Percentiles rank a stretch among this genome's conserved stretches.
Evolutionary conservation across 2,329 filamentous ascomycete genomes (phyloP).

Genomic region (Aspergillus felis): DNA sequence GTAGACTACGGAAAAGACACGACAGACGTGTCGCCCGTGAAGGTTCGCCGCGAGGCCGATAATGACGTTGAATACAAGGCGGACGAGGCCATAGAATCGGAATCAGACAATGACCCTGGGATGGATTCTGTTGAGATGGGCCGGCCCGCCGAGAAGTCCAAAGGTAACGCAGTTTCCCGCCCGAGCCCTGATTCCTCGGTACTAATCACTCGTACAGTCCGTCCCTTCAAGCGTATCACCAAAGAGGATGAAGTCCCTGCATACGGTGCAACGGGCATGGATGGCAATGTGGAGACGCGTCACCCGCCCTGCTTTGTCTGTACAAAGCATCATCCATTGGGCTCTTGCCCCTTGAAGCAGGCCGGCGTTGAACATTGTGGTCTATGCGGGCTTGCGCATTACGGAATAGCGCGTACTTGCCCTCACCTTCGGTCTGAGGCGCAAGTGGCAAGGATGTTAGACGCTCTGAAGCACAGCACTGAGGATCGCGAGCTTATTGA

Average conservation of each 20-base stretch:
- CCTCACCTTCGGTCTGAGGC: conserved; percentile 60
- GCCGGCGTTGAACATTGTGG: conserved; percentile 60
- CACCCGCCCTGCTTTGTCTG: conserved; percentile 51
- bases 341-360: conserved; percentile 59
- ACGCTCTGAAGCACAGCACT: conserved; percentile 55
- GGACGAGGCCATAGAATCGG: conserved; percentile 26
- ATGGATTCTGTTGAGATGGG: conserved; percentile 23
- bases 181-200: not conserved
- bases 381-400: conserved; percentile 62
- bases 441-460: conserved; percentile 62
- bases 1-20: conserved; percentile 28
- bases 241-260: not conserved
- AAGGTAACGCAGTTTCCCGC: conserved; percentile 15
- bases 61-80: conserved; percentile 32
- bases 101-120: conserved; percentile 17
- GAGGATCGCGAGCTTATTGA: conserved; percentile 54
- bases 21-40: conserved; percentile 18
- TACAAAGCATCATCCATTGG: conserved; percentile 49
- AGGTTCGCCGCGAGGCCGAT: conserved; percentile 17
- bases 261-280: conserved; percentile 7
- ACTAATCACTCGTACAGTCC: conserved; percentile 23
- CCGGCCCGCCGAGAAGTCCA: conserved; percentile 14
- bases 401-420: conserved; percentile 54
- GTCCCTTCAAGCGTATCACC: conserved; percentile 37
- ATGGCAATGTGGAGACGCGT: conserved; percentile 15